Evolutionary conservation across 208 protist species (phyloP).

Genomic region (Leishmania guyanensis): DNA sequence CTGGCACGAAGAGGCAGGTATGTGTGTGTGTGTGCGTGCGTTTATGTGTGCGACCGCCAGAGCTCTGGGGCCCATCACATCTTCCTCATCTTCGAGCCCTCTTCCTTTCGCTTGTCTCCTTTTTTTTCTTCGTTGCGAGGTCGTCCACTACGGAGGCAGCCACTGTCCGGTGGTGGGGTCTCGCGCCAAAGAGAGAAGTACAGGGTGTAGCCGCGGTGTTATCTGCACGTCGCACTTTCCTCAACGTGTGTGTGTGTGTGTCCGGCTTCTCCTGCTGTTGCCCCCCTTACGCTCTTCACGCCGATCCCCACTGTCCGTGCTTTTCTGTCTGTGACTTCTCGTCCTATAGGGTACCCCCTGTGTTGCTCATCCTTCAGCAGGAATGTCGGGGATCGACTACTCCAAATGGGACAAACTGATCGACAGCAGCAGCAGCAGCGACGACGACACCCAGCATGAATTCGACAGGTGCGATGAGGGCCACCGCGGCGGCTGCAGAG

Average conservation of each 20-base stretch:
- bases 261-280: background rate
- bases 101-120: background rate
- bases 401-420: constrained; percentile 81
- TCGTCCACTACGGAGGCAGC: too few species aligned
- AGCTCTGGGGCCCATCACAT: background rate
- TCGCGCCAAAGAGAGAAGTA: too few species aligned
- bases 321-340: background rate
- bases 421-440: constrained; percentile 26
- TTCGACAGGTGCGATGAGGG: background rate
- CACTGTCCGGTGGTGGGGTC: too few species aligned
- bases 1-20: background rate
- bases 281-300: too few species aligned
- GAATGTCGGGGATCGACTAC: constrained; percentile 74
- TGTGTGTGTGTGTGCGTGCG: background rate
- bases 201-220: too few species aligned
- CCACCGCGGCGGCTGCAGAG: background rate
- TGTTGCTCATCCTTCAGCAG: background rate
- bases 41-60: background rate
- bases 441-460: background rate
- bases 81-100: background rate
- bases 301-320: background rate
- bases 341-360: background rate
- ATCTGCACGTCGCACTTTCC: background rate
- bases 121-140: background rate
- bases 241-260: background rate